These are phyloP conservation scores for Nyssa sinensis DNA, from an alignment of 148 eudicot genomes.

Conservation along the genomic window DNA sequence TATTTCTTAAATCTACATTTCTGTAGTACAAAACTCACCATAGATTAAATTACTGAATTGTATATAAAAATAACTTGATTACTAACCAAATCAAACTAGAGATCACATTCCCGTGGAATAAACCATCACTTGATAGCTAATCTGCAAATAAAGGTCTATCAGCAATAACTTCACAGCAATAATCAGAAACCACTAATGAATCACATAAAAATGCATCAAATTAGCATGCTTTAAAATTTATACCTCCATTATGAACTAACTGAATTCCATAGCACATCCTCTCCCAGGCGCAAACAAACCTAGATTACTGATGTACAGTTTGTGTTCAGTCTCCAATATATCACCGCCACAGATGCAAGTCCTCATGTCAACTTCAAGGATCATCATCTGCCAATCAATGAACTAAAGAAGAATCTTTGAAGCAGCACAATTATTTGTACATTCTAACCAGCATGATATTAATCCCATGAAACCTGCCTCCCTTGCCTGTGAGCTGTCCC, in stretches of 20 bases:
- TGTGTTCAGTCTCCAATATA: not conserved
- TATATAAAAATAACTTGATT: no score
- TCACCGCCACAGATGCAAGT: not conserved
- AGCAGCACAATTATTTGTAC: constrained; percentile 46
- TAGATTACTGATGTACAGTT: not conserved
- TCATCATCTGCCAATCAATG: not conserved
- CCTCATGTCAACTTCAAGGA: not conserved
- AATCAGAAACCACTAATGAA: not conserved
- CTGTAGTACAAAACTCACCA: no score
- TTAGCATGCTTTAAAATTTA: not conserved
- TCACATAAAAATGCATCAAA: not conserved
- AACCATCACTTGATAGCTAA: not conserved
- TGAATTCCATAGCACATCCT: not conserved
- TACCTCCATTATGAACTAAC: not conserved
- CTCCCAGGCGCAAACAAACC: not conserved
- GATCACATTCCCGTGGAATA: not conserved
- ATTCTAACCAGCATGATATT: constrained; percentile 63
- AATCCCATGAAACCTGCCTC: constrained; percentile 46
- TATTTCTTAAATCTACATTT: no score
- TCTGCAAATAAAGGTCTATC: not conserved
- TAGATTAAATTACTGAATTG: no score
- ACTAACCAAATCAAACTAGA: no score
- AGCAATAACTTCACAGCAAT: not conserved
- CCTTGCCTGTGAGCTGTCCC: constrained; percentile 32
- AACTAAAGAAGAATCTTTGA: constrained; percentile 16